Evolutionary conservation across 768 basidiomycete genomes (phyloP), one percentile per base, ranked within the genome.

Genomic region (Dictyophora rubrovolvata): DNA sequence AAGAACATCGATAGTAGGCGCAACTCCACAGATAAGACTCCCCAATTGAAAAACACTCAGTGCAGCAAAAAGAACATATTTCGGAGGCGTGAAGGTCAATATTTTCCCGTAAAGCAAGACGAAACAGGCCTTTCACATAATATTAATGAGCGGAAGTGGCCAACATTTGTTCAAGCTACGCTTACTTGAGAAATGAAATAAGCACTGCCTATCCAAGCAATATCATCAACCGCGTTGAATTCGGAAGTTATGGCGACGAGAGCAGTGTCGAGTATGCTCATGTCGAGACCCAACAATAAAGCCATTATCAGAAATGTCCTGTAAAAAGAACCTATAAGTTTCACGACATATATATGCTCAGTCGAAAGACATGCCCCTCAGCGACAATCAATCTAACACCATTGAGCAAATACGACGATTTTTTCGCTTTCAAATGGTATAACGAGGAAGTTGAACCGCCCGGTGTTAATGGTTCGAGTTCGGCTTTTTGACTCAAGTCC

Each of bases 31-130:
- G 18, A 63, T 28, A 6, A 63, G 46, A 34, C 61, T 62, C 8
- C 62, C 62, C 1, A 63, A 6, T 48, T 63, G 55, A 34, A 63
- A 63, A 12, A 62, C 48, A 7, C 34, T 20, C 11, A 62, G 53
- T 17, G 61, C 53, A 5, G 52, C 52, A 20, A 63, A 52, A 36
- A 63, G 69, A 16, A 69, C 69, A 53, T 52, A 65, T 60, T 74
- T 74, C 5, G 70, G 69, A 3, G 70, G 62, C 34, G 61, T 63
- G 53, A 73, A 65, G 10, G 63, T 65, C 9, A 71, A 58, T 16
- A 71, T 18, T 48, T 70, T 69, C 20, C 70, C 72, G 57, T 62
- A 66, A 33, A 65, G 56, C 50, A 71, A 63, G 37, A 72, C 50
- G 56, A 69, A 65, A 48, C 65, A 63, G 17, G 64, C 62, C 22